phyloP scores from a whole-genome alignment of 768 basidiomycete species.

The Kwoniella europaea region DNA sequence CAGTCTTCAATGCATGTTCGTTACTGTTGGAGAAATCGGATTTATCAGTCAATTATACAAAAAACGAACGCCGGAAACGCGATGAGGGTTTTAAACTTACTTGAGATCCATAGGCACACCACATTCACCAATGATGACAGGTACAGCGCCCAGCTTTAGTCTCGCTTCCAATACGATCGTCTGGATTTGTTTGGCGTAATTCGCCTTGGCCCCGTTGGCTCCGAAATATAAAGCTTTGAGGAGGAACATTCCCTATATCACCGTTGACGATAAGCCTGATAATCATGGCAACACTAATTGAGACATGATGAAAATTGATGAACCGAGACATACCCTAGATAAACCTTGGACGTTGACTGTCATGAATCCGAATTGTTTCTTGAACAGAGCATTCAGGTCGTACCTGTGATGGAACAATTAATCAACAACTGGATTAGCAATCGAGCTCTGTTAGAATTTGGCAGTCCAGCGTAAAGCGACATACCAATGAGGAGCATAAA shows the following conservation, averaged over 20 bases:
- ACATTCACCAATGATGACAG: conserved; percentile 87
- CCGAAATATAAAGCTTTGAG: conserved; percentile 86
- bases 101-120: conserved; percentile 98
- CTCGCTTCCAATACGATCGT: conserved; percentile 76
- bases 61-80: background rate
- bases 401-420: conserved; percentile 66
- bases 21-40: conserved; percentile 61
- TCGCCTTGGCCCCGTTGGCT: conserved; percentile 75
- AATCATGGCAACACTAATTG: background rate
- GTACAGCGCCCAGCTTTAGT: conserved; percentile 74
- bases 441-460: too few relatives aligned
- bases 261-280: background rate
- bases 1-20: conserved; percentile 71
- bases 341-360: conserved; percentile 92
- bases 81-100: conserved; percentile 62
- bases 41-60: background rate
- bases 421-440: background rate
- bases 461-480: conserved; percentile 24
- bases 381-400: conserved; percentile 85
- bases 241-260: conserved; percentile 78
- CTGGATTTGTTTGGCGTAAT: conserved; percentile 78
- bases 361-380: conserved; percentile 80
- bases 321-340: conserved; percentile 67
- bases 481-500: conserved; percentile 77
- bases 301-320: background rate